phyloP scores from a whole-genome alignment of 139 green algal species.

The Spirogloea muscicola region DNA sequence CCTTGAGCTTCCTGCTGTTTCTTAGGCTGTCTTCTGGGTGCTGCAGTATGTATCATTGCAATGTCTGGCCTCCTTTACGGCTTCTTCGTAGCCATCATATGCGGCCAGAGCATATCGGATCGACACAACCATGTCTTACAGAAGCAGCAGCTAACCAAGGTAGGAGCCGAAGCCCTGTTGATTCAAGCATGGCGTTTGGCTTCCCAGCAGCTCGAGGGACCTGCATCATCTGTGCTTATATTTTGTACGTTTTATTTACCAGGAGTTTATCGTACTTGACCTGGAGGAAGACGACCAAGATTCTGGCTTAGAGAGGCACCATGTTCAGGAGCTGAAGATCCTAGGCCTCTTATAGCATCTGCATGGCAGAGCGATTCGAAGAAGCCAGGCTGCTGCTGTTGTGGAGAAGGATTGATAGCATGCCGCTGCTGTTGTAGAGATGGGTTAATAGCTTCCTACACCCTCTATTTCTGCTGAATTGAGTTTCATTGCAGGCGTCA shows the following conservation, averaged over 20 bases:
- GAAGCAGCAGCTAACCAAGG: conserved; percentile 8
- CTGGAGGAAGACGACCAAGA: not conserved
- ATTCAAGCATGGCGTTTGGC: not conserved
- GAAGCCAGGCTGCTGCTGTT: no score
- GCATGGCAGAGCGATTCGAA: no score
- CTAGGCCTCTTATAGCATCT: conserved; percentile 2
- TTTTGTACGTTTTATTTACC: not conserved
- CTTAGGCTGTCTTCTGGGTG: no score
- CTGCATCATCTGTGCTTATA: not conserved
- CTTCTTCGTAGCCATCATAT: conserved; percentile 18
- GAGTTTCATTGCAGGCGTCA: no score
- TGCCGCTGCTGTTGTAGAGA: no score
- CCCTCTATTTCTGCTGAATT: no score
- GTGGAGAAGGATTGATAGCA: no score
- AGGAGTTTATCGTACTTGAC: not conserved
- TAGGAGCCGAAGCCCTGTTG: not conserved
- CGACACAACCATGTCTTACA: conserved; percentile 18
- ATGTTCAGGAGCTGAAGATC: conserved; percentile 1
- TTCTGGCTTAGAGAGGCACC: not conserved
- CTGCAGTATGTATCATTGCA: conserved; percentile 2
- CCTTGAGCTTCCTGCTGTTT: no score
- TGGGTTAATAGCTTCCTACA: no score
- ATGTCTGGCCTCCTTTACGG: conserved; percentile 10
- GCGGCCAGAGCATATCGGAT: not conserved
- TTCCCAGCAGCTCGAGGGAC: not conserved